phyloP scores from a whole-genome alignment of 345 rosid species.

The Camelina hispida region DNA sequence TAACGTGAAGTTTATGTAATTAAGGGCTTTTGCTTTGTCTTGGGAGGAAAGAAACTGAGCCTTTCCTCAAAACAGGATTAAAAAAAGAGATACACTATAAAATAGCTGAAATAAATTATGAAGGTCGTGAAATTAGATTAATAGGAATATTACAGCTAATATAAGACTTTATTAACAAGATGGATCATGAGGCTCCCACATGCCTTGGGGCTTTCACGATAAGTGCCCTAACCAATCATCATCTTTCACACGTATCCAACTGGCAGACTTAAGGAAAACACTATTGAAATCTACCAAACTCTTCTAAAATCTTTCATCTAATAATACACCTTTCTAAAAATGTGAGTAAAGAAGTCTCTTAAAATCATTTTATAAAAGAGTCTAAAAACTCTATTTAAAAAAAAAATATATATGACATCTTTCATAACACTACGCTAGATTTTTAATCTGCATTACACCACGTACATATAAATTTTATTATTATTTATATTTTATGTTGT shows the following conservation, averaged over 20 bases:
- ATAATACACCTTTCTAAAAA: too few relatives aligned
- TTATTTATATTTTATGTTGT: too few relatives aligned
- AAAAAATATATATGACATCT: too few relatives aligned
- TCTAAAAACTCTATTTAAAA: too few relatives aligned
- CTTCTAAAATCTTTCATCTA: too few relatives aligned
- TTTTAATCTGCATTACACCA: too few relatives aligned
- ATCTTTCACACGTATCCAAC: not conserved
- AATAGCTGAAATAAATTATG: not conserved
- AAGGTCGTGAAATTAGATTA: not conserved
- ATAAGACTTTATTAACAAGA: conserved; percentile 2
- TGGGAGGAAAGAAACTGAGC: not conserved
- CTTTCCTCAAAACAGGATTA: not conserved
- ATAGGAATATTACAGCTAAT: conserved; percentile 7
- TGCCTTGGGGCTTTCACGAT: not conserved
- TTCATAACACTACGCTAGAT: too few relatives aligned
- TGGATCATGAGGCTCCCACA: conserved; percentile 26
- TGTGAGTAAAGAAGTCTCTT: too few relatives aligned
- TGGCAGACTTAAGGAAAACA: not conserved
- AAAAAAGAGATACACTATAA: not conserved
- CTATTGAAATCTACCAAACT: too few relatives aligned
- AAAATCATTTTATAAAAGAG: too few relatives aligned
- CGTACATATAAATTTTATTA: too few relatives aligned
- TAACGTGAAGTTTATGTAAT: not conserved
- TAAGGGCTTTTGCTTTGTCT: not conserved
- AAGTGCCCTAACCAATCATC: conserved; percentile 21